Conservation (phyloP, 305 asterid species). For the Fraxinus dipetala region DNA sequence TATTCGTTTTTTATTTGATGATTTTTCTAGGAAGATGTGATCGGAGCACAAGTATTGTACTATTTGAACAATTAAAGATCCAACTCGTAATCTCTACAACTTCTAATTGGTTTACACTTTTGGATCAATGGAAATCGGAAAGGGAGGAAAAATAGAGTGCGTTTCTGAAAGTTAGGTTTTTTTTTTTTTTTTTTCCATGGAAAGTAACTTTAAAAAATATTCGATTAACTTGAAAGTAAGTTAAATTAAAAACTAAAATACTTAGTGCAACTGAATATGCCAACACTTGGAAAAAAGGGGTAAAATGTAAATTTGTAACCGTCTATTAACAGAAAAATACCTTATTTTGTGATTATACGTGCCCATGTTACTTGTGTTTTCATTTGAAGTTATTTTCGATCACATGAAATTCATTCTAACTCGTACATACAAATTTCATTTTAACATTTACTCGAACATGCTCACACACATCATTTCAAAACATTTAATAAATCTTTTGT, state of each 20-base stretch:
- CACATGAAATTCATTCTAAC: neutral
- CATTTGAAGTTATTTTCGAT: neutral
- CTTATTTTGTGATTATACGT: neutral
- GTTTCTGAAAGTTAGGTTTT: too few relatives aligned
- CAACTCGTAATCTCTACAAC: neutral
- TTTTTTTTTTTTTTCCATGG: too few relatives aligned
- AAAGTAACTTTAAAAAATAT: too few relatives aligned
- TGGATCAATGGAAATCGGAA: neutral
- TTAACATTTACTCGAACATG: neutral
- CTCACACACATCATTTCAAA: neutral
- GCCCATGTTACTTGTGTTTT: neutral
- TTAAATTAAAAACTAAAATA: too few relatives aligned
- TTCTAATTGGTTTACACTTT: neutral
- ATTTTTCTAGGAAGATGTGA: neutral
- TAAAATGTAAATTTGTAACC: neutral
- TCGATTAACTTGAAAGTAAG: neutral
- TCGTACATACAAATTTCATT: neutral
- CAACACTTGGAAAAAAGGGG: neutral
- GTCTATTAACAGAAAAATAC: neutral
- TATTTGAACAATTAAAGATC: too few relatives aligned
- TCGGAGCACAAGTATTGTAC: too few relatives aligned
- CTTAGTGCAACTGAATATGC: neutral
- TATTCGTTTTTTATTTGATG: neutral
- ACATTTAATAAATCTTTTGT: neutral
- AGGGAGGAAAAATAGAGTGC: neutral